Evolutionary conservation across 2,329 filamentous ascomycete genomes (phyloP).

Genomic region (Paecilomyces niveus): DNA sequence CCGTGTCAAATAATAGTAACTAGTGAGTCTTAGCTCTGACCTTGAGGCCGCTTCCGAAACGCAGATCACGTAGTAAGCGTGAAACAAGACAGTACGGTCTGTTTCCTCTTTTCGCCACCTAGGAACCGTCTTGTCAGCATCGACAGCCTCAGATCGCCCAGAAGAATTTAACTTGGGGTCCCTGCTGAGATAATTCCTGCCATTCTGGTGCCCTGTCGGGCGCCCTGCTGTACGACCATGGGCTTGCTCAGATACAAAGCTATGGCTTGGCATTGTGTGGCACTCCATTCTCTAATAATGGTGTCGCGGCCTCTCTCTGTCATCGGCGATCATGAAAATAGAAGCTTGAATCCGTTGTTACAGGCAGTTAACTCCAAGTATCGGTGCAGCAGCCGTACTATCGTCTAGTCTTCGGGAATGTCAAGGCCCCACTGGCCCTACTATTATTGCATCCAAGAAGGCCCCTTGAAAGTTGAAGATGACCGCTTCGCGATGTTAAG

Average conservation of each 20-base stretch:
- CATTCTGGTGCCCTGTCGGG: not conserved
- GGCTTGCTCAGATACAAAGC: not conserved
- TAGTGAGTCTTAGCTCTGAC: not conserved
- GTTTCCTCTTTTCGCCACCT: not conserved
- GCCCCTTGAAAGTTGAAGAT: not conserved
- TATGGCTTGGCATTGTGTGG: not conserved
- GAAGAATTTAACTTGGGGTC: not conserved
- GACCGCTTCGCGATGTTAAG: not conserved
- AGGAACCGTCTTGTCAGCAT: not conserved
- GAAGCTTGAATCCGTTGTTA: not conserved
- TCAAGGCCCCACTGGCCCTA: not conserved
- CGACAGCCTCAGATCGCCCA: not conserved
- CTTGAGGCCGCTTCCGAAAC: not conserved
- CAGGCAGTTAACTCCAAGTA: not conserved
- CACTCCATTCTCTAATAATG: not conserved
- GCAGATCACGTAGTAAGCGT: slow-evolving; percentile 1
- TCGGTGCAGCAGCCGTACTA: not conserved
- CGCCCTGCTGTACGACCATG: not conserved
- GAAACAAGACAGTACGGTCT: not conserved
- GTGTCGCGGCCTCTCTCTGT: not conserved
- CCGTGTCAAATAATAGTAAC: not conserved
- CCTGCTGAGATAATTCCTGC: not conserved
- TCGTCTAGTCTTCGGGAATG: not conserved
- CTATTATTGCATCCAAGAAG: not conserved
- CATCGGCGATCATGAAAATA: not conserved